Evolutionary conservation across 805 yeast species (phyloP), one percentile per base, ranked within the genome.

Genomic region (Maudiozyma pseudohumilis): DNA sequence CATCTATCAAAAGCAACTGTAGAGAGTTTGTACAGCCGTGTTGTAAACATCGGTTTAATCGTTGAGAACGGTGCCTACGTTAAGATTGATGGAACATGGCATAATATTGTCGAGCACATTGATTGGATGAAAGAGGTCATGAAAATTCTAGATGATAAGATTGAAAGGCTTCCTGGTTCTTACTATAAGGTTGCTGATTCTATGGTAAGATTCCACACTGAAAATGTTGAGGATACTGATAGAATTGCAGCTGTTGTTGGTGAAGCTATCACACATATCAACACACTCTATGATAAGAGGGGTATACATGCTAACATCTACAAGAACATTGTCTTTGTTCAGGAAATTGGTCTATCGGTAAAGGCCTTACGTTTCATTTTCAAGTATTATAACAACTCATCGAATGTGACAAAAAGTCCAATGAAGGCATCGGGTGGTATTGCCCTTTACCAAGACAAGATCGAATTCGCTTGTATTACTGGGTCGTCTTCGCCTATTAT

Each of bases 51-150:
- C 21, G 97, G 97, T 0, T 64, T 89, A 36, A 75, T 89, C 43
- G 94, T 96, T 0, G 97, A 88, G 58, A 79, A 80, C 53, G 97
- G 97, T 26, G 94, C 86, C 0, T 85, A 72, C 50, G 68, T 89
- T 26, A 77, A 72, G 53, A 50, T 75, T 11, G 69, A 72, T 13
- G 50, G 53, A 46, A 59, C 64, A 10, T 85, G 94, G 94, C 60
- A 71, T 32, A 68, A 80, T 1, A 65, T 80, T 20, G 73, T 75
- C 21, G 73, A 74, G 40, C 74, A 73, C 40, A 70, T 65, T 19
- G 64, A 68, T 39, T 59, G 69, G 45, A 62, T 63, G 20, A 44
- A 40, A 23, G 63, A 59, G 35, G 61, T 58, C n/a, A 46, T 54
- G 21, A 58, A 55, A 24, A 48, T 60, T 20, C 48, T 60, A 4